A percentile compares a stretch with the other conserved stretches of the same genome.
Evolutionary conservation across 2,329 filamentous ascomycete genomes (phyloP).

Genomic region (Neonectria hederae): DNA sequence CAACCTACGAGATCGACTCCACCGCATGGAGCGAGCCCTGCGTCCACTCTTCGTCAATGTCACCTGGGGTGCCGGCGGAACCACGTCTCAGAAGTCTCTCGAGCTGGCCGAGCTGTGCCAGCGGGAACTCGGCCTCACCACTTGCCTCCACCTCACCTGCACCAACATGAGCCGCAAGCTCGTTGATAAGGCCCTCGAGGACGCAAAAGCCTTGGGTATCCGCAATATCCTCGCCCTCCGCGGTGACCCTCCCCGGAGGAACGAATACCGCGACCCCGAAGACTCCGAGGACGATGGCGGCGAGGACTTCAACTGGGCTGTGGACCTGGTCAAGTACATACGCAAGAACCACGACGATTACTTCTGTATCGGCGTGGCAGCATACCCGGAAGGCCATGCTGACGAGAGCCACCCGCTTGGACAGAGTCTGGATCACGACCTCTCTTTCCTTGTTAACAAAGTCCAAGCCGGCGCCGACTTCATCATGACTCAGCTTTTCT

Average conservation of each 20-base stretch:
- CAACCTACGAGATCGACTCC: conserved; percentile 90
- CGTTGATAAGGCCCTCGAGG: conserved; percentile 88
- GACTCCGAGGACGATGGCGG: conserved; percentile 69
- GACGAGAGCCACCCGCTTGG: conserved; percentile 84
- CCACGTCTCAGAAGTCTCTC: conserved; percentile 88
- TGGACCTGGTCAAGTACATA: conserved; percentile 92
- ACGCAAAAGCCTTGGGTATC: conserved; percentile 89
- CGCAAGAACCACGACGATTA: conserved; percentile 87
- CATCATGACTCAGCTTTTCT: conserved; percentile 98
- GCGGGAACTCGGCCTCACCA: conserved; percentile 89
- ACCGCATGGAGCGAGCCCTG: conserved; percentile 92
- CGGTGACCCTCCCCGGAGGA: conserved; percentile 88
- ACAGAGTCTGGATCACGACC: conserved; percentile 78
- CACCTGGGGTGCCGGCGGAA: conserved; percentile 97
- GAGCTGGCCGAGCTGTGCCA: conserved; percentile 96
- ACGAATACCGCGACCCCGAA: conserved; percentile 79
- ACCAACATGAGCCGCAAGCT: conserved; percentile 93
- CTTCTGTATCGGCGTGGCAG: conserved; percentile 94
- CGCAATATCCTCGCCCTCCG: conserved; percentile 92
- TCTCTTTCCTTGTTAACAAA: conserved; percentile 92
- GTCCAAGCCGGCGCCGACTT: conserved; percentile 92
- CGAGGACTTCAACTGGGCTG: conserved; percentile 86
- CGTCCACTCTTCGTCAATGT: conserved; percentile 95
- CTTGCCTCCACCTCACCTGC: conserved; percentile 94
- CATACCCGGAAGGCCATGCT: conserved; percentile 94